Conservation (phyloP, 2,329 filamentous ascomycete genomes). For the Phoma herbarum region DNA sequence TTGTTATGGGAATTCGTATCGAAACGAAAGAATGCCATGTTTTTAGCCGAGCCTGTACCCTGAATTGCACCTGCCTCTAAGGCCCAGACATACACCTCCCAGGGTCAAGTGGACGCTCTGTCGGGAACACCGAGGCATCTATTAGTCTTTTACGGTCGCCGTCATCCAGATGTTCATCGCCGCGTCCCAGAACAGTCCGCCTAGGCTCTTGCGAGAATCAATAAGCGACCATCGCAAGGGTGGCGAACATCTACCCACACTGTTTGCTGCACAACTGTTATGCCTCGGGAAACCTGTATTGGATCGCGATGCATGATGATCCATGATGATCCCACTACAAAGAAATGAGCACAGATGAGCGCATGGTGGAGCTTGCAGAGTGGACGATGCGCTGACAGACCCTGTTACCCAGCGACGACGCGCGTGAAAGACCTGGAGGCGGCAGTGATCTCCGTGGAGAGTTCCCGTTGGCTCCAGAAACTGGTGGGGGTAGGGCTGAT, state of each 20-base stretch:
- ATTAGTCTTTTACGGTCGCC: slow-evolving; percentile 1
- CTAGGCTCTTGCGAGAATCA: not conserved
- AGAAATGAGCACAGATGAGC: not conserved
- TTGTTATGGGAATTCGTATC: slow-evolving; percentile 20
- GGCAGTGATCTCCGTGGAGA: slow-evolving; percentile 6
- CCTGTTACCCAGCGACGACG: not conserved
- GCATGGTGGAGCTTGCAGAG: not conserved
- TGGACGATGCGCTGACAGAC: not conserved
- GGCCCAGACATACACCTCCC: slow-evolving; percentile 6
- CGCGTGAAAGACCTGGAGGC: slow-evolving; percentile 5
- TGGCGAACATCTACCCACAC: slow-evolving; percentile 5
- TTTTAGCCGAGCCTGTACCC: slow-evolving; percentile 7
- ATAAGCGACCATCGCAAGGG: not conserved
- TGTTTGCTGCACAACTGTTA: not conserved
- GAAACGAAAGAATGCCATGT: slow-evolving; percentile 18
- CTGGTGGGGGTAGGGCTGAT: slow-evolving; percentile 7
- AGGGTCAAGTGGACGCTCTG: slow-evolving; percentile 8
- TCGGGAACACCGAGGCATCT: slow-evolving; percentile 6
- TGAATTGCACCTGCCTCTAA: not conserved
- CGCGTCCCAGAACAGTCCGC: slow-evolving; percentile 7
- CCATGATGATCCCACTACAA: not conserved
- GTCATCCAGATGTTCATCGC: not conserved
- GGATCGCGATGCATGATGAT: slow-evolving; percentile 10
- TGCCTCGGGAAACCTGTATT: slow-evolving; percentile 2
- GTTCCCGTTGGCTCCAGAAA: slow-evolving; percentile 1